Evolutionary conservation across 345 rosid genomes (phyloP).

Genomic region (Toxicodendron radicans): DNA sequence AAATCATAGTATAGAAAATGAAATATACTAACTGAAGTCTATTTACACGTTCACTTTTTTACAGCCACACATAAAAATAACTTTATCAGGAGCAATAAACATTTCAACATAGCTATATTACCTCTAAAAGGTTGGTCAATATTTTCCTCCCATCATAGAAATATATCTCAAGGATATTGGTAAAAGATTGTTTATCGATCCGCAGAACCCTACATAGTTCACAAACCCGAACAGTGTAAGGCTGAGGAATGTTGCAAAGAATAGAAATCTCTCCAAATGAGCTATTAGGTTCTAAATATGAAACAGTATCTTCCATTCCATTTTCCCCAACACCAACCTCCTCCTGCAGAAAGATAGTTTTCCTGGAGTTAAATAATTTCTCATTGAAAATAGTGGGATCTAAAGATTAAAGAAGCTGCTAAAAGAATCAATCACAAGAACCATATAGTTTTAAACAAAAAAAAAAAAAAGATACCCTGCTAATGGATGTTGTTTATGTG

Average conservation of each 20-base stretch:
- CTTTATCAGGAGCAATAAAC: not conserved
- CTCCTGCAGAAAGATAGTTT: conserved; percentile 46
- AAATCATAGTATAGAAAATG: not conserved
- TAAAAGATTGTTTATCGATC: conserved; percentile 82
- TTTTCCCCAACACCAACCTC: conserved; percentile 64
- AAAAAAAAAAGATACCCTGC: not conserved
- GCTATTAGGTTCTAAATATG: conserved; percentile 55
- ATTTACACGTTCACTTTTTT: not conserved
- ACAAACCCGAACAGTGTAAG: conserved; percentile 75
- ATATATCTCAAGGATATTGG: conserved; percentile 84
- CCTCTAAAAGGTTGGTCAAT: conserved; percentile 83
- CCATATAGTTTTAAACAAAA: too few relatives aligned
- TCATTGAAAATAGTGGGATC: conserved; percentile 9
- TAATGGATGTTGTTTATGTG: not conserved
- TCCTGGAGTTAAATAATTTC: not conserved
- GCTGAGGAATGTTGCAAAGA: conserved; percentile 94
- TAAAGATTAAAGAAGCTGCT: not conserved
- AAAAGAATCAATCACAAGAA: not conserved
- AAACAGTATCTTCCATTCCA: conserved; percentile 73
- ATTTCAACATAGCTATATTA: conserved; percentile 22
- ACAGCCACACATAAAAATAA: not conserved
- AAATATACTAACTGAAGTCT: not conserved
- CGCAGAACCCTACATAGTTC: conserved; percentile 80
- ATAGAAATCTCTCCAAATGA: conserved; percentile 90
- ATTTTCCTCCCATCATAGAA: conserved; percentile 84